A percentile compares a stretch with the other conserved stretches of the same genome.
Conservation (phyloP, 805 yeast species). For the Kuraishia cidri region DNA sequence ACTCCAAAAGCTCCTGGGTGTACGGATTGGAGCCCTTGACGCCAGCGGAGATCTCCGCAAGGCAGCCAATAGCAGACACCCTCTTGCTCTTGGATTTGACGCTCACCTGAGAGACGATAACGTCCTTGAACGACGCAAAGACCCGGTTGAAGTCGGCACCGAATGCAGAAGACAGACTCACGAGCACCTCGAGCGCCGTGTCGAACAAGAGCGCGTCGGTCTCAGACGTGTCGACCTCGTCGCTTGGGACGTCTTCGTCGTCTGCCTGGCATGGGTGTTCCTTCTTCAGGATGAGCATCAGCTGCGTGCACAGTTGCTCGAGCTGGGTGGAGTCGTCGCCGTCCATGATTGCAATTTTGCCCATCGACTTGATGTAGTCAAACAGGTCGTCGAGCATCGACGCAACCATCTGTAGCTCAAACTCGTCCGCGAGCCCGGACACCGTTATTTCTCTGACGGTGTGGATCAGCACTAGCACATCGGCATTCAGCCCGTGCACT, state of each 20-base stretch:
- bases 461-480: slow-evolving; percentile 48
- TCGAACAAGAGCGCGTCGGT: slow-evolving; percentile 68
- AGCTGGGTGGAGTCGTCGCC: slow-evolving; percentile 43
- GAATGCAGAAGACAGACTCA: slow-evolving; percentile 66
- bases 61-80: slow-evolving; percentile 76
- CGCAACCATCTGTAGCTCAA: slow-evolving; percentile 75
- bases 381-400: slow-evolving; percentile 67
- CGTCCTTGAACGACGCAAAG: slow-evolving; percentile 63
- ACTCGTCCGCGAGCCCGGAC: slow-evolving; percentile 63
- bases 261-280: slow-evolving; percentile 83
- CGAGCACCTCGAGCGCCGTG: slow-evolving; percentile 78
- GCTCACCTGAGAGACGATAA: slow-evolving; percentile 45
- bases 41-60: slow-evolving; percentile 82
- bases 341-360: slow-evolving; percentile 65
- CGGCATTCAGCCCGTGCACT: slow-evolving; percentile 44
- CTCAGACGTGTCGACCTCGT: slow-evolving; percentile 42
- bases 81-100: slow-evolving; percentile 66
- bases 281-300: slow-evolving; percentile 68
- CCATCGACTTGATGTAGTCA: slow-evolving; percentile 60
- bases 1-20: slow-evolving; percentile 59
- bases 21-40: slow-evolving; percentile 60
- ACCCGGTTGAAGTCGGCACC: slow-evolving; percentile 71
- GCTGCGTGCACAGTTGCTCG: slow-evolving; percentile 60
- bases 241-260: slow-evolving; percentile 26
- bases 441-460: slow-evolving; percentile 63